Evolutionary conservation across 179 eudicot species (phyloP).

Genomic region (Spergularia azorica): DNA sequence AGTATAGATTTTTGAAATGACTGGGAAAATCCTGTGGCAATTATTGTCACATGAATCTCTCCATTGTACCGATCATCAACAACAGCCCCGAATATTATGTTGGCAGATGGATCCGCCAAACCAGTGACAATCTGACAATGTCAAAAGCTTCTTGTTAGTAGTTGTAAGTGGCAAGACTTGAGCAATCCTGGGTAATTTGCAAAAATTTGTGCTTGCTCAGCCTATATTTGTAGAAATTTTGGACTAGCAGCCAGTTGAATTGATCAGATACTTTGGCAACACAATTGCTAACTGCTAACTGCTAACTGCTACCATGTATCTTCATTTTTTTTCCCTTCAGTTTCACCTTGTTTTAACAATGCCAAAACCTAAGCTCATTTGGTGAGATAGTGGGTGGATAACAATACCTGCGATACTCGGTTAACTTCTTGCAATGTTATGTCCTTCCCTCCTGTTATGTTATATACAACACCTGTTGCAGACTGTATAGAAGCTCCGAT

Average conservation of each 20-base stretch:
- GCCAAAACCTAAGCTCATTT: neutral
- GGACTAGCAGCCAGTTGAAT: neutral
- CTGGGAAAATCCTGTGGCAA: constrained; percentile 94
- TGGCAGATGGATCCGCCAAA: constrained; percentile 96
- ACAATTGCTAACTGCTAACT: no score
- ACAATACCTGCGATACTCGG: constrained; percentile 89
- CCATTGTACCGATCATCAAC: constrained; percentile 97
- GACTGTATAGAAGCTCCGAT: constrained; percentile 98
- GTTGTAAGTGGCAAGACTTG: neutral
- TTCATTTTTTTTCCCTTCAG: neutral
- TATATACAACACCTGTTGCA: constrained; percentile 97
- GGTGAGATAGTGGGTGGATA: neutral
- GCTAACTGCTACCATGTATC: neutral
- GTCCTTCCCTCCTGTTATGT: constrained; percentile 98
- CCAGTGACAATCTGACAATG: constrained; percentile 81
- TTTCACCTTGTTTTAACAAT: neutral
- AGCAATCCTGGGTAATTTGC: neutral
- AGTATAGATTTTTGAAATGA: constrained; percentile 90
- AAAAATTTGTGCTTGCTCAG: neutral
- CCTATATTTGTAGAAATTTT: neutral
- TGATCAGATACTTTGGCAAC: neutral
- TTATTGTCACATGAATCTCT: constrained; percentile 90
- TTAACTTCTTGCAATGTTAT: constrained; percentile 97
- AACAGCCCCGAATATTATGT: constrained; percentile 97
- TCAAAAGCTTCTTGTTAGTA: neutral